These are phyloP conservation scores for Solanum corneliomulleri DNA, from an alignment of 257 asterid species.

Conservation along the genomic window DNA sequence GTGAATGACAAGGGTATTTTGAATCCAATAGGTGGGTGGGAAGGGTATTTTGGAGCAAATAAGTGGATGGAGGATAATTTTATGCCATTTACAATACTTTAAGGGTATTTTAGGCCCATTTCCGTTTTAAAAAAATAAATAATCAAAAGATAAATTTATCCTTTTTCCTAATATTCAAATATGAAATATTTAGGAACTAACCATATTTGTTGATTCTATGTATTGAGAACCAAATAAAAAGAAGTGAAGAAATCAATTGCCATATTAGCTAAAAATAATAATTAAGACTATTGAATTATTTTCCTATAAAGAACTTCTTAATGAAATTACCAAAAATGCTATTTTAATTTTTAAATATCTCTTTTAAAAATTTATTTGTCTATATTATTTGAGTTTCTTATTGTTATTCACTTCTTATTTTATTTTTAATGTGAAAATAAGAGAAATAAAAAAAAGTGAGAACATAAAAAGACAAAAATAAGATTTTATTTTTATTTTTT, in stretches of 20 bases:
- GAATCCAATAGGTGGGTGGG: too few relatives aligned
- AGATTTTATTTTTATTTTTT: too few relatives aligned
- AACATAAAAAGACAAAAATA: too few relatives aligned
- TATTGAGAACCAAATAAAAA: not conserved
- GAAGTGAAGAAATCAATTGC: not conserved
- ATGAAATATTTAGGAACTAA: not conserved
- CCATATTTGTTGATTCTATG: not conserved
- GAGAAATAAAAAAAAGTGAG: not conserved
- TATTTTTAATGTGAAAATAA: too few relatives aligned
- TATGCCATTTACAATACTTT: too few relatives aligned
- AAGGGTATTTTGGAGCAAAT: too few relatives aligned
- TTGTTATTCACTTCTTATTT: too few relatives aligned
- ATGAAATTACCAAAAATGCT: not conserved
- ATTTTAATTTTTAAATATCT: not conserved
- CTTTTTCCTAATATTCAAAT: not conserved
- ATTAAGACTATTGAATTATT: not conserved
- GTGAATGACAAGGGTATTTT: too few relatives aligned
- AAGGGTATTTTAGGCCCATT: too few relatives aligned
- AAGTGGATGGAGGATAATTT: too few relatives aligned
- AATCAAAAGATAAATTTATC: not conserved
- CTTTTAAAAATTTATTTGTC: not conserved
- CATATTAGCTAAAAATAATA: not conserved
- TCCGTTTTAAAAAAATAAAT: too few relatives aligned
- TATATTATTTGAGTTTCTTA: too few relatives aligned
- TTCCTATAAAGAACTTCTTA: not conserved